A percentile compares a stretch with the other conserved stretches of the same genome.
Evolutionary conservation across 768 basidiomycete genomes (phyloP).

Genomic region (Crassisporium funariophilum): DNA sequence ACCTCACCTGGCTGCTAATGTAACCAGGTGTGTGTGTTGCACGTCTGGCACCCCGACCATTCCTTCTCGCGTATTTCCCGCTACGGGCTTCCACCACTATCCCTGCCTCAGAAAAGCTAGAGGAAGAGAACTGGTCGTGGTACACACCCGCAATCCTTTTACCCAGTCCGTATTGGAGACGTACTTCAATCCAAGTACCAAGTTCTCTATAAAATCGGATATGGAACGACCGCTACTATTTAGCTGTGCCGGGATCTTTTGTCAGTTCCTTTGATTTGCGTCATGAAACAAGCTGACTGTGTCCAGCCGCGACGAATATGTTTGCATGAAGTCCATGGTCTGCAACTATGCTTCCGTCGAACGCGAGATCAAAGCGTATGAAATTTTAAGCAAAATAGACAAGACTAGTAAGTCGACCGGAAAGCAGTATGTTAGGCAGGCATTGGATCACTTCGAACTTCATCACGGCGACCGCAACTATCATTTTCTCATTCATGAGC

Average conservation of each 20-base stretch:
- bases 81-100: slow-evolving; percentile 8
- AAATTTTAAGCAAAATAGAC: slow-evolving; percentile 1
- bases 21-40: no score
- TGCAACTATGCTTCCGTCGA: slow-evolving; percentile 12
- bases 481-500: slow-evolving; percentile 15
- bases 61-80: slow-evolving; percentile 3
- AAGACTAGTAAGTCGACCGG: slow-evolving; percentile 1
- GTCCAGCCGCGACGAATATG: slow-evolving; percentile 7
- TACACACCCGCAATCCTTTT: slow-evolving; percentile 25
- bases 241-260: slow-evolving; percentile 31
- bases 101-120: slow-evolving; percentile 10
- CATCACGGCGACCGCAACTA: slow-evolving; percentile 3
- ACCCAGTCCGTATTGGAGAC: slow-evolving; percentile 35
- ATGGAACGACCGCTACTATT: slow-evolving; percentile 26
- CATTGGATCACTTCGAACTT: slow-evolving; percentile 11
- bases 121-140: slow-evolving; percentile 27
- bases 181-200: slow-evolving; percentile 30
- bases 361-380: slow-evolving; percentile 10
- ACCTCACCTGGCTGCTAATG: no score
- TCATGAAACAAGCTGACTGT: slow-evolving; percentile 1
- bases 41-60: slow-evolving; percentile 2
- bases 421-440: slow-evolving; percentile 9
- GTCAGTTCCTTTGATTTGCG: slow-evolving; percentile 1
- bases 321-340: slow-evolving; percentile 15
- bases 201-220: slow-evolving; percentile 35